Evolutionary conservation across 768 basidiomycete genomes (phyloP).

Genomic region (Mycena filopes): DNA sequence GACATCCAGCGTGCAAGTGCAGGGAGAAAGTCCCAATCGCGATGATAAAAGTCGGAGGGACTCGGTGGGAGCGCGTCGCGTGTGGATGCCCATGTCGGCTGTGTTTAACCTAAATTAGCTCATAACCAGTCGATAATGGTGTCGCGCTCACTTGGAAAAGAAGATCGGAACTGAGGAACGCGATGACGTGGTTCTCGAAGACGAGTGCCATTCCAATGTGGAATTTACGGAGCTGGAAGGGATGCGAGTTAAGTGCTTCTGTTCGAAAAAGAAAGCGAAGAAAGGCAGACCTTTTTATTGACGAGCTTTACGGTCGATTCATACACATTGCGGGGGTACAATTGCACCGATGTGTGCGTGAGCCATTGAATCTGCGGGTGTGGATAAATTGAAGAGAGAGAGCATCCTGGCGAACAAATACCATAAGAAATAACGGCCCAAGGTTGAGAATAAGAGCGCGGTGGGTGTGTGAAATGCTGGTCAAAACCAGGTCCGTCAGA

Average conservation of each 20-base stretch:
- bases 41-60: not conserved
- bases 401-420: too few species aligned
- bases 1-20: not conserved
- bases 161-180: not conserved
- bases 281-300: not conserved
- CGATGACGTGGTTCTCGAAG: not conserved
- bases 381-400: not conserved
- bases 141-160: conserved; percentile 6
- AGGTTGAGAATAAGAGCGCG: not conserved
- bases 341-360: not conserved
- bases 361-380: not conserved
- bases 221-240: not conserved
- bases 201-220: not conserved
- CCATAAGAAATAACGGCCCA: not conserved
- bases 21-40: not conserved
- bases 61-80: not conserved
- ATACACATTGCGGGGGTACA: not conserved
- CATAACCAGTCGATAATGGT: too few species aligned
- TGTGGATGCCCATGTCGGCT: not conserved
- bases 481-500: not conserved
- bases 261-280: not conserved
- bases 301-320: not conserved
- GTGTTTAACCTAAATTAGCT: too few species aligned
- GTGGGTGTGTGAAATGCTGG: not conserved
- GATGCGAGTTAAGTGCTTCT: too few species aligned